These are phyloP conservation scores for Yamadazyma epiphylla DNA, from an alignment of 1,139 yeast species.

Conservation along the genomic window DNA sequence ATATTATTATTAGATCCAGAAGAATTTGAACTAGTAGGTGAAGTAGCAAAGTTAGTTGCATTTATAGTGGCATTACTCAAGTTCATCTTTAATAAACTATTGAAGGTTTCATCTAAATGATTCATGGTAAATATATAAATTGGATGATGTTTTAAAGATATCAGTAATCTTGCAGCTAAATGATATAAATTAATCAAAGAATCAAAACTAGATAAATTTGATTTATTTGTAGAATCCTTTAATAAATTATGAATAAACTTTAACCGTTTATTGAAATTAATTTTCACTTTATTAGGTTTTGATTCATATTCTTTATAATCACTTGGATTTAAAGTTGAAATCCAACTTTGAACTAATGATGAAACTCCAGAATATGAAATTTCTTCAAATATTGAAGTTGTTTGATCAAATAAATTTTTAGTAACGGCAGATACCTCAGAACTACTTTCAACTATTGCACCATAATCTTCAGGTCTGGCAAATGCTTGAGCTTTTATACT, in stretches of 20 bases:
- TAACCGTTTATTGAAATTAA: conserved; percentile 34
- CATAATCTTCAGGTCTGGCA: conserved; percentile 52
- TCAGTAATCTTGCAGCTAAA: conserved; percentile 36
- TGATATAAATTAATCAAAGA: conserved; percentile 38
- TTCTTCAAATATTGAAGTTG: conserved; percentile 31
- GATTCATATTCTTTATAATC: conserved; percentile 32
- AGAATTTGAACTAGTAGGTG: too few species aligned
- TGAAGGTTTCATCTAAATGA: conserved; percentile 37
- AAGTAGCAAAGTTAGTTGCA: too few species aligned
- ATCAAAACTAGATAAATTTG: conserved; percentile 42
- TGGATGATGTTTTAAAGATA: conserved; percentile 28
- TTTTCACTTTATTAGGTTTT: conserved; percentile 29
- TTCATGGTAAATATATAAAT: conserved; percentile 38
- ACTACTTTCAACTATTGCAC: conserved; percentile 24
- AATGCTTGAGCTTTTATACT: conserved; percentile 53
- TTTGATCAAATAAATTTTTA: conserved; percentile 31
- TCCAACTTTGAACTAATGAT: conserved; percentile 33
- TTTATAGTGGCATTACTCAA: conserved; percentile 13
- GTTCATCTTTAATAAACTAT: conserved; percentile 18
- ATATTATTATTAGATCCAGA: conserved; percentile 11
- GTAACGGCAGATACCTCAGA: conserved; percentile 23
- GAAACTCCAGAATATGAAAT: conserved; percentile 18
- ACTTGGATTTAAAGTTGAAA: conserved; percentile 29
- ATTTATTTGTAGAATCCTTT: conserved; percentile 29
- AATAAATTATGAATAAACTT: conserved; percentile 31